A percentile compares a stretch with the other conserved stretches of the same genome.
Conservation (phyloP, 2,329 filamentous ascomycete species). For the Lecanoromycetidae sp. region DNA sequence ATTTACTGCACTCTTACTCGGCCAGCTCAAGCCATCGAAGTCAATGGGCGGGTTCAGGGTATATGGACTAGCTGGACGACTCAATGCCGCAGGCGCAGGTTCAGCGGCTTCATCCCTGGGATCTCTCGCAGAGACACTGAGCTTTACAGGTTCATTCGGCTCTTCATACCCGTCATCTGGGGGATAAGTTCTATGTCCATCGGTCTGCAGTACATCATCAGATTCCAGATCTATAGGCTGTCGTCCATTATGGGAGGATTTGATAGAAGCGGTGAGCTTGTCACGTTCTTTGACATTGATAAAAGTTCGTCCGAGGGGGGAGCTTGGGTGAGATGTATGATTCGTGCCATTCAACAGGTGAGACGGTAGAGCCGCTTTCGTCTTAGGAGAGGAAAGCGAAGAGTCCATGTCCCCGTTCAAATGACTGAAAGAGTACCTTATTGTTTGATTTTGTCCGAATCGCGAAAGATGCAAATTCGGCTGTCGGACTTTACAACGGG, state of each 20-base stretch:
- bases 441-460: too few relatives aligned
- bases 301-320: constrained; percentile 36
- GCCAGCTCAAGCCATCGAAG: constrained; percentile 42
- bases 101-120: constrained; percentile 39
- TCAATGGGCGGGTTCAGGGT: constrained; percentile 39
- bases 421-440: neutral
- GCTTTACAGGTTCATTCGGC: constrained; percentile 18
- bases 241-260: constrained; percentile 42
- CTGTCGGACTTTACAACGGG: too few relatives aligned
- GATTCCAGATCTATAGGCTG: constrained; percentile 35
- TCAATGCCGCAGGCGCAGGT: constrained; percentile 40
- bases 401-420: constrained; percentile 17
- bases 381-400: constrained; percentile 34
- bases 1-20: constrained; percentile 29
- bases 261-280: constrained; percentile 46
- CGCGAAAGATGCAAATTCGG: too few relatives aligned
- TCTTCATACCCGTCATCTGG: neutral
- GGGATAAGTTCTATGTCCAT: constrained; percentile 13
- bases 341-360: constrained; percentile 42
- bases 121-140: constrained; percentile 42
- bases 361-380: constrained; percentile 42
- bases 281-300: constrained; percentile 44
- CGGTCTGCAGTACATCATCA: constrained; percentile 2
- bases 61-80: constrained; percentile 39
- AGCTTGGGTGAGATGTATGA: constrained; percentile 25